phyloP scores from a whole-genome alignment of 345 rosid genomes.

The Conringia planisiliqua region DNA sequence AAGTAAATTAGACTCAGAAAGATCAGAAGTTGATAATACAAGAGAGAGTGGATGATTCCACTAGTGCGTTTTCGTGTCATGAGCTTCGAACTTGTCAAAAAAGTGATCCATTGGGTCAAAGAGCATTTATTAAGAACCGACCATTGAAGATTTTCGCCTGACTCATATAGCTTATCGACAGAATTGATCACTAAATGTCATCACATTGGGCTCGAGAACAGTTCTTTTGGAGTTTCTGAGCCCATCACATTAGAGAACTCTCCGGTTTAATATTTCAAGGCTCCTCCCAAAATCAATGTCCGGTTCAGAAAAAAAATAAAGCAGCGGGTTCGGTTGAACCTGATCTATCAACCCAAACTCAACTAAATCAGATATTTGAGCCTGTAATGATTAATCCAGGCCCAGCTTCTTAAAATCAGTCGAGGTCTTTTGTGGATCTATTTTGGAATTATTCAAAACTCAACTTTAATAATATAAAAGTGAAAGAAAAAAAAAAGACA shows the following conservation, averaged over 20 bases:
- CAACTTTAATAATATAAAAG: not conserved
- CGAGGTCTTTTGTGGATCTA: not conserved
- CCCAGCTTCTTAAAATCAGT: not conserved
- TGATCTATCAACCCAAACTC: not conserved
- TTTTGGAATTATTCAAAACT: not conserved
- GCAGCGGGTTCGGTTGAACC: too few relatives aligned
- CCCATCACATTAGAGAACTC: not conserved
- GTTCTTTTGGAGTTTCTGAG: not conserved
- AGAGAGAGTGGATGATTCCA: not conserved
- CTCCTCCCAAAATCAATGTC: too few relatives aligned
- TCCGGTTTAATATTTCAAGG: not conserved
- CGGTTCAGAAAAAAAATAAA: too few relatives aligned
- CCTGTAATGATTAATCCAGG: not conserved
- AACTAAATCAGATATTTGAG: not conserved
- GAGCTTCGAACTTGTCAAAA: not conserved
- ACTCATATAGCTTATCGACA: not conserved
- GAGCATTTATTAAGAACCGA: not conserved
- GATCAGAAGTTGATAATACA: not conserved
- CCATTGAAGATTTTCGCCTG: not conserved
- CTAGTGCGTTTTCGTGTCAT: not conserved
- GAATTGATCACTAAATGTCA: not conserved
- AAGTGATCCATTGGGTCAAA: not conserved
- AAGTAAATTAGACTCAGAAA: not conserved
- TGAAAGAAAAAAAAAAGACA: not conserved
- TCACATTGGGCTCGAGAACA: not conserved